Evolutionary conservation across 2,329 filamentous ascomycete genomes (phyloP), one percentile per base, ranked within the genome.

Genomic region (Epichloe elymi): DNA sequence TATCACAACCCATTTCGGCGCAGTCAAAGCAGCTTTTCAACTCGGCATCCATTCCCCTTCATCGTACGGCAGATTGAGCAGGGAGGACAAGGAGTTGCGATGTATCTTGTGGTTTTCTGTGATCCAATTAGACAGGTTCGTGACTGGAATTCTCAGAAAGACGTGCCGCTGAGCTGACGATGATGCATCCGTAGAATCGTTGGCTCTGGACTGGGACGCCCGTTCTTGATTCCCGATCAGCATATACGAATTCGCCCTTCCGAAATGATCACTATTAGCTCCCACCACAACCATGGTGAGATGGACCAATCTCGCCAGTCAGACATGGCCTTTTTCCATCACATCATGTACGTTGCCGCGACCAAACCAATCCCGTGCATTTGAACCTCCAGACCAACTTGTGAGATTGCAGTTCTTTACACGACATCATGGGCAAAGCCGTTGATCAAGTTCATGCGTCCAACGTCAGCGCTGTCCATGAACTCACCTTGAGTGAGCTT

Each of bases 41-140:
- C 57, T 67, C 2, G 65, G 65, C 5, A 55, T 67, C 20, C 64
- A 67, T 50, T 61, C 64, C 4, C 60, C 59, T 1, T 59, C 59
- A 1, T 57, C 56, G 2, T 65, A 65, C 37, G 56, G 58, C 5
- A 51, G 56, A 15, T 53, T 62, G 0, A 48, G 51, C 14, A 45
- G 49, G 0, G 48, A 53, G 3, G 61, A 65, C 33, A 62, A 57
- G 36, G 58, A 63, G 39, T 53, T 63, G 4, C 58, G 59, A 17
- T 58, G 59, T 1, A 54, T 58, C 11, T 53, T 66, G 11, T 66
- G 63, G 63, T 63, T 62, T 44, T 61, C 62, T 2, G 58, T 63
- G 0, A 53, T 66, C 0, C 65, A 64, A 46, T 59, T 64, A 42
- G 63, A 62, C 40, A 60, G 61, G 59, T 55, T 49, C 30, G 47